Evolutionary conservation across 1,139 yeast species (phyloP).

Genomic region (Blastobotrys arbuscula): DNA sequence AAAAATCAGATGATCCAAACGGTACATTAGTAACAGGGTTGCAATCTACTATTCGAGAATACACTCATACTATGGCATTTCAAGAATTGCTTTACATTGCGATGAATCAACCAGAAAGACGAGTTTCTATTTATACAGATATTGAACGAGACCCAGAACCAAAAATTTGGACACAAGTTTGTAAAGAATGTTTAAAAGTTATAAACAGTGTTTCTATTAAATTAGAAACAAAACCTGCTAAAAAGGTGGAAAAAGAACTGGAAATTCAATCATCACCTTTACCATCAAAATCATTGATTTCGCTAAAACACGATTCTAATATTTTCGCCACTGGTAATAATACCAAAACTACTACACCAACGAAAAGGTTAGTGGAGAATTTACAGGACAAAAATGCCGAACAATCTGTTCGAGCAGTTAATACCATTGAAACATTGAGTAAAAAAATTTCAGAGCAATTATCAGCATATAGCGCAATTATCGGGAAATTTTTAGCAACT

Average conservation of each 20-base stretch:
- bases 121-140: conserved; percentile 34
- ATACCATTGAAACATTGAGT: conserved; percentile 11
- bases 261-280: conserved; percentile 6
- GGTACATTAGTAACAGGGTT: conserved; percentile 72
- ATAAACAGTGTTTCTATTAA: conserved; percentile 17
- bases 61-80: conserved; percentile 43
- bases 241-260: conserved; percentile 2
- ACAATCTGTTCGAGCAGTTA: conserved; percentile 20
- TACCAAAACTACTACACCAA: conserved; percentile 4
- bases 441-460: conserved; percentile 6
- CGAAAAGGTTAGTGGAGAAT: conserved; percentile 19
- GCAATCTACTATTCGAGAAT: conserved; percentile 43
- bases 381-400: conserved; percentile 27
- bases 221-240: conserved; percentile 13
- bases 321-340: conserved; percentile 14
- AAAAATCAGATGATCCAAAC: conserved; percentile 55
- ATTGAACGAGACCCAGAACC: conserved; percentile 28
- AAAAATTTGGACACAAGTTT: conserved; percentile 24
- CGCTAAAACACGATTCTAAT: conserved; percentile 18
- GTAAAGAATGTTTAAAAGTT: conserved; percentile 21
- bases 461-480: conserved; percentile 14
- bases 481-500: conserved; percentile 17
- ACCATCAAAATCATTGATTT: conserved; percentile 11
- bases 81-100: conserved; percentile 35
- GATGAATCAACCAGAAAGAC: conserved; percentile 28